Evolutionary conservation across 2,329 filamentous ascomycete species (phyloP).

Genomic region (Dactylonectria estremocensis): DNA sequence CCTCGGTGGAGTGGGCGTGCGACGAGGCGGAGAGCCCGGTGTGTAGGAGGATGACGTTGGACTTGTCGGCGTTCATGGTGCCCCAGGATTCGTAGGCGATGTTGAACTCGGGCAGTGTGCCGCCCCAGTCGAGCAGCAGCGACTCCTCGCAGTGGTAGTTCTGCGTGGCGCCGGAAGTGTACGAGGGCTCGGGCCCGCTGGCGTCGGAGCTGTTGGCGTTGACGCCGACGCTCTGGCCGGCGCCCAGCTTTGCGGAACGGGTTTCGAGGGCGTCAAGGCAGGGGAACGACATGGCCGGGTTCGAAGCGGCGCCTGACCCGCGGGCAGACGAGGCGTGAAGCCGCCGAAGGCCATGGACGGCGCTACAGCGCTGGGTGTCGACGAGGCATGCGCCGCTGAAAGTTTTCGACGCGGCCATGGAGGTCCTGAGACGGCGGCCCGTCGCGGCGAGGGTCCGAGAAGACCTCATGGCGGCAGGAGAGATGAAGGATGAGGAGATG

Average conservation of each 20-base stretch:
- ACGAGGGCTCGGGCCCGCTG: slow-evolving; percentile 91
- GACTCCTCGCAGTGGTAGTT: slow-evolving; percentile 82
- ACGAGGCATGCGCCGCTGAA: slow-evolving; percentile 14
- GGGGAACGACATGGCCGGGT: slow-evolving; percentile 90
- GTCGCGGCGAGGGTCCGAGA: slow-evolving; percentile 40
- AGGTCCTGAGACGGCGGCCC: slow-evolving; percentile 36
- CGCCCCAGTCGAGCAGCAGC: slow-evolving; percentile 93
- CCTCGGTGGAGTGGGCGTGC: slow-evolving; percentile 91
- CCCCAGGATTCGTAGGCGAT: slow-evolving; percentile 97
- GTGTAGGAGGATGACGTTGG: slow-evolving; percentile 92
- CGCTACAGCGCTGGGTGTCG: slow-evolving; percentile 7
- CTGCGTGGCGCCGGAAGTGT: slow-evolving; percentile 90
- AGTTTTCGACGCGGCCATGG: slow-evolving; percentile 14
- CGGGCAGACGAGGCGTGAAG: slow-evolving; percentile 42
- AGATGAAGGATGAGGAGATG: background rate
- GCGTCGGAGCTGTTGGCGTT: slow-evolving; percentile 51
- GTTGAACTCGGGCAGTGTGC: slow-evolving; percentile 88
- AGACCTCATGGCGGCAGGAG: slow-evolving; percentile 39
- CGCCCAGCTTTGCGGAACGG: slow-evolving; percentile 81
- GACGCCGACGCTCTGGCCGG: slow-evolving; percentile 44
- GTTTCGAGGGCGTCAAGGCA: slow-evolving; percentile 89
- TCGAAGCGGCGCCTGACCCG: slow-evolving; percentile 68
- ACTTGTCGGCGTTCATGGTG: slow-evolving; percentile 81
- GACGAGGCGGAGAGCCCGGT: slow-evolving; percentile 98
- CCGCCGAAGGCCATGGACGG: slow-evolving; percentile 32